Evolutionary conservation across 1,284 basidiomycete species (phyloP), one percentile per base, ranked within the genome.

Genomic region (Microbotryomycetes sp.): DNA sequence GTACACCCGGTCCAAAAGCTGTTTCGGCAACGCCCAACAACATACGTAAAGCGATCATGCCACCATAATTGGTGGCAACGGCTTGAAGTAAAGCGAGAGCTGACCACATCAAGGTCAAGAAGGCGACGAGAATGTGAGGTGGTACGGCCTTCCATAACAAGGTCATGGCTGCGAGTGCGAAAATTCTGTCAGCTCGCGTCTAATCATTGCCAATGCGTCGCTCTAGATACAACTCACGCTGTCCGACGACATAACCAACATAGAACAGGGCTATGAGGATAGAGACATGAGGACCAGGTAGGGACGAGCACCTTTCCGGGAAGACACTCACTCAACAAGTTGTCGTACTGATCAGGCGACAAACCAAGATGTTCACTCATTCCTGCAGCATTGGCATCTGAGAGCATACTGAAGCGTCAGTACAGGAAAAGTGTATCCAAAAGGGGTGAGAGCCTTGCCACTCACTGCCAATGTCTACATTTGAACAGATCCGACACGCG

Each of bases 101-200:
- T 2, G 72, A 73, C 73, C 73, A 74, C 2, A 63, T 56, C 15
- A 72, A 56, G 6, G 72, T 68, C 53, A 71, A 69, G n/a, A 63
- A 49, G 3, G 68, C 54, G 6, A 74, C 69, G 56, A 69, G 70
- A 19, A 59, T 42, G 26, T 65, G 65, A 0, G 73, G 72, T 16
- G 71, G 67, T 2, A 74, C 16, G 14, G 69, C 14, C 54, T 71
- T 69, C 70, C 72, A 74, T 25, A 66, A 58, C 19, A 74, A 53
- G 36, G 71, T 69, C n/a, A 42, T 59, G 2, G 61, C 56, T 51
- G 19, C 29, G 9, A 4, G 12, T n/a, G n/a, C n/a, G n/a, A n/a
- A n/a, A n/a, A n/a, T n/a, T n/a, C n/a, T n/a, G n/a, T n/a, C n/a
- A n/a, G n/a, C n/a, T n/a, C n/a, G n/a, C n/a, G n/a, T n/a, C n/a